These are phyloP conservation scores for Nicotiana obtusifolia DNA, from an alignment of 257 asterid genomes.

Conservation along the genomic window DNA sequence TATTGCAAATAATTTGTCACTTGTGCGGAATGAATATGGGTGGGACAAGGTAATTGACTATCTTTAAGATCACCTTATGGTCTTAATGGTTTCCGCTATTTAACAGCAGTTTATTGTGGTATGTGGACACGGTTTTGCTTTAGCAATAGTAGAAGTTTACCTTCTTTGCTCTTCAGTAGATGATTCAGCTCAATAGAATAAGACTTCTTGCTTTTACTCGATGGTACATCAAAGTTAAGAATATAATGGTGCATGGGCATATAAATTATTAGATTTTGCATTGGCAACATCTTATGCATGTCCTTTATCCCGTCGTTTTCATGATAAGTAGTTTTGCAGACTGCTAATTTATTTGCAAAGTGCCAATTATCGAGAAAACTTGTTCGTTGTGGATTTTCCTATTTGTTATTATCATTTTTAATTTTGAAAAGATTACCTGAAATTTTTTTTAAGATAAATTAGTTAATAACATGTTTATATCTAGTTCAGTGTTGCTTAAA, in stretches of 20 bases:
- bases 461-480: neutral
- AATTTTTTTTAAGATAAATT: neutral
- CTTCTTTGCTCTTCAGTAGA: neutral
- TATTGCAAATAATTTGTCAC: conserved; percentile 66
- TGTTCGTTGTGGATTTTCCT: neutral
- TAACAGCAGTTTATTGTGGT: neutral
- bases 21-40: conserved; percentile 74
- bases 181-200: neutral
- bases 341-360: neutral
- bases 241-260: neutral
- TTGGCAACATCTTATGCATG: neutral
- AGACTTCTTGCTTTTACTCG: neutral
- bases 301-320: neutral
- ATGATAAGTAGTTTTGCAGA: neutral
- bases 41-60: conserved; percentile 39
- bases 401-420: neutral
- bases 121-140: neutral
- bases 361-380: neutral
- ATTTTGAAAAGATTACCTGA: neutral
- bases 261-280: neutral
- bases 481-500: neutral
- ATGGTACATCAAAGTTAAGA: neutral
- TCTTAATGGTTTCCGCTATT: neutral
- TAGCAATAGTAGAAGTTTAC: neutral
- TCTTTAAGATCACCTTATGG: neutral